Evolutionary conservation across 352 stramenopile genomes (phyloP).

Genomic region (Phytophthora ohioensis): DNA sequence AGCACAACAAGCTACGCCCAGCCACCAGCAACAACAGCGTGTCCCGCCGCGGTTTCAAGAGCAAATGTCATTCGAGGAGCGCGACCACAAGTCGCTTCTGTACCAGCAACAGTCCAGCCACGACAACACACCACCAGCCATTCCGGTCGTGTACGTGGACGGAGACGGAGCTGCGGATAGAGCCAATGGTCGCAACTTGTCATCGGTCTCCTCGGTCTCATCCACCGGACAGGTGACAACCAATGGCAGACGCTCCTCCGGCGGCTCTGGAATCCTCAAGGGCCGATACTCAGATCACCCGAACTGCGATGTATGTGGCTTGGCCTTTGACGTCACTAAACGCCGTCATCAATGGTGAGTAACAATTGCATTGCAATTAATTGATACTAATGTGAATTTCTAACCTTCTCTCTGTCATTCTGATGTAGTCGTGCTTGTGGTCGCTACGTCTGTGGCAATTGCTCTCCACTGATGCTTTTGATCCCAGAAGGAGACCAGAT

Average conservation of each 20-base stretch:
- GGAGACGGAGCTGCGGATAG: slow-evolving; percentile 12
- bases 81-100: slow-evolving; percentile 40
- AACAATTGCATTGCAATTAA: not conserved
- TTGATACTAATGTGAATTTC: slow-evolving; percentile 10
- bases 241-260: slow-evolving; percentile 6
- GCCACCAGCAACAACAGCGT: slow-evolving; percentile 9
- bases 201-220: slow-evolving; percentile 19
- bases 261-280: slow-evolving; percentile 44
- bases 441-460: slow-evolving; percentile 61
- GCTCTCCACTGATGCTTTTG: slow-evolving; percentile 64
- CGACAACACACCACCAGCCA: slow-evolving; percentile 21
- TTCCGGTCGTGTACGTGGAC: slow-evolving; percentile 45
- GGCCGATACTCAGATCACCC: slow-evolving; percentile 68
- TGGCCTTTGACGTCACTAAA: slow-evolving; percentile 70
- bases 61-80: slow-evolving; percentile 38
- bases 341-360: slow-evolving; percentile 69
- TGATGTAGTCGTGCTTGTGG: slow-evolving; percentile 59
- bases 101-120: slow-evolving; percentile 22
- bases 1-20: not conserved
- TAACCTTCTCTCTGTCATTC: not conserved
- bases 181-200: slow-evolving; percentile 22
- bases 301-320: slow-evolving; percentile 70
- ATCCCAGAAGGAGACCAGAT: slow-evolving; percentile 64
- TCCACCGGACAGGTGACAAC: slow-evolving; percentile 16
- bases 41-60: slow-evolving; percentile 36